phyloP scores from a whole-genome alignment of 331 rosid genomes.

The Stylosanthes scabra region DNA sequence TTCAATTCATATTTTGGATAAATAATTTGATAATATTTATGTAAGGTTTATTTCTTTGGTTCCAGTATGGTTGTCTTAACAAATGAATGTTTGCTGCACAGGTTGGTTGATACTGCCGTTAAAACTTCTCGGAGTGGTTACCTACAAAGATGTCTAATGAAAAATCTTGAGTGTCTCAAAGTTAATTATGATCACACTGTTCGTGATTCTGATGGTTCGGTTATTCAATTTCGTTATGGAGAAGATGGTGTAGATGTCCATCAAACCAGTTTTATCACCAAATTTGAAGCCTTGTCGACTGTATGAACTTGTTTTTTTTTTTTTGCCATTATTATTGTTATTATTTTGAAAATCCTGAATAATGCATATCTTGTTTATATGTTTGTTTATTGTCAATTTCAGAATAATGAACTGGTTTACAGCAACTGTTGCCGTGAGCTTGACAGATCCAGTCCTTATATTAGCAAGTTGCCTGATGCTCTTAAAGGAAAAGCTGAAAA shows the following conservation, averaged over 20 bases:
- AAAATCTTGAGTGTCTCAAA: conserved; percentile 87
- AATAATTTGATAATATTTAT: conserved; percentile 19
- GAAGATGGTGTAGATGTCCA: conserved; percentile 98
- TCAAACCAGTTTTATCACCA: conserved; percentile 78
- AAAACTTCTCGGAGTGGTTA: conserved; percentile 99
- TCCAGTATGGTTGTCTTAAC: conserved; percentile 23
- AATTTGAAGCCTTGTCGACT: conserved; percentile 75
- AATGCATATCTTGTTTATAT: conserved; percentile 24
- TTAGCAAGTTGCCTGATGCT: conserved; percentile 71
- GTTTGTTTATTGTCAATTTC: conserved; percentile 43
- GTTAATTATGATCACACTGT: conserved; percentile 90
- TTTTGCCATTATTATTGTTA: background rate
- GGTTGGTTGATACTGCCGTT: conserved; percentile 97
- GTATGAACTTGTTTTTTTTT: conserved; percentile 54
- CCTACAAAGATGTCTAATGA: conserved; percentile 93
- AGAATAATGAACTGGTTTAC: conserved; percentile 78
- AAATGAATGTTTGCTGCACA: conserved; percentile 40
- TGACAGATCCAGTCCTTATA: conserved; percentile 65
- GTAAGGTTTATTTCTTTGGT: conserved; percentile 15
- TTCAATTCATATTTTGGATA: conserved; percentile 8
- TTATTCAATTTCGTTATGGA: conserved; percentile 87
- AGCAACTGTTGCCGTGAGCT: conserved; percentile 61
- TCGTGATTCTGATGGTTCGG: conserved; percentile 94
- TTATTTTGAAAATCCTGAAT: conserved; percentile 26
- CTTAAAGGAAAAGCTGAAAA: conserved; percentile 64